These are phyloP conservation scores for Aspergillus pseudotamarii DNA, from an alignment of 2,329 filamentous ascomycete species.

Conservation along the genomic window DNA sequence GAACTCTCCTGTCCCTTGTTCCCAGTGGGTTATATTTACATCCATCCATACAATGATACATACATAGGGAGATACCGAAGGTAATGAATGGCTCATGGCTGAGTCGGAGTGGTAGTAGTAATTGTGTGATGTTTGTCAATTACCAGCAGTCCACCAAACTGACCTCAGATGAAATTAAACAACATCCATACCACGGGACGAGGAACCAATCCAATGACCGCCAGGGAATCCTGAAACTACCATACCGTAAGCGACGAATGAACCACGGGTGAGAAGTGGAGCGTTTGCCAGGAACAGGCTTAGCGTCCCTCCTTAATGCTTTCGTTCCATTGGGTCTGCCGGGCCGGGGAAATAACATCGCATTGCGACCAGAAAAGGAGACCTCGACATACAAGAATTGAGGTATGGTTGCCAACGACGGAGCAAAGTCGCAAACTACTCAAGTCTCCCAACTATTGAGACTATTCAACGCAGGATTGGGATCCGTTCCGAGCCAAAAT, in stretches of 20 bases:
- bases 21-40: too few species aligned
- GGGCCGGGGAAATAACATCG: neutral
- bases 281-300: constrained; percentile 33
- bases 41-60: too few species aligned
- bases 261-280: constrained; percentile 16
- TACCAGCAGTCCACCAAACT: too few species aligned
- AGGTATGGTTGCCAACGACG: too few species aligned
- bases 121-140: neutral
- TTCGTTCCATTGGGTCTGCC: neutral
- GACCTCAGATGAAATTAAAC: neutral
- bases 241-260: constrained; percentile 8
- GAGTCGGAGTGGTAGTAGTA: too few species aligned
- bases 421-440: too few species aligned
- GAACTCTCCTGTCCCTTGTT: neutral
- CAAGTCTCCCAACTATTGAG: neutral
- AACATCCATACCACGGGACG: neutral
- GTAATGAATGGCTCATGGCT: too few species aligned
- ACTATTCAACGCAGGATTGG: neutral
- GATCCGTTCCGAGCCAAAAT: neutral
- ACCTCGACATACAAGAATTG: neutral
- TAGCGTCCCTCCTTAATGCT: constrained; percentile 22
- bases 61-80: too few species aligned
- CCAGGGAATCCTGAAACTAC: neutral
- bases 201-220: neutral
- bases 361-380: neutral